Evolutionary conservation across 2,329 filamentous ascomycete species (phyloP), one percentile per base, ranked within the genome.

Genomic region (Gyromitra esculenta): DNA sequence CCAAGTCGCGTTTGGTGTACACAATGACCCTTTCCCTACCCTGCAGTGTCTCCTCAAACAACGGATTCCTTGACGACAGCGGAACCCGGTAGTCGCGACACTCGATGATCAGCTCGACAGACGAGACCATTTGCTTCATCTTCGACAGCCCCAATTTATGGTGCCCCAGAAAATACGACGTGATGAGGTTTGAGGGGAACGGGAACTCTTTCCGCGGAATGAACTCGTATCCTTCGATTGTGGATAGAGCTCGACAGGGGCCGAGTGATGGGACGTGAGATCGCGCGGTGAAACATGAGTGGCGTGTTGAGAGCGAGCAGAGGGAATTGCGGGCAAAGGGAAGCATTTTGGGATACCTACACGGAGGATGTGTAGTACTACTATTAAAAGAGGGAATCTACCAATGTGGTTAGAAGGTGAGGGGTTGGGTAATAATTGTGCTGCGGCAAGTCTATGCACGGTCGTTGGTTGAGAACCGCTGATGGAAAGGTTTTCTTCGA

Each of bases 141-240:
- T 92, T 91, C 62, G 88, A 86, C 41, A 97, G 87, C 15, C 92
- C 96, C 8, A 92, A 88, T 77, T 89, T 89, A 86, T 99, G 96
- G 85, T 99, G 96, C 78, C 96, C 96, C 60, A 98, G 88, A 85
- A 93, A 99, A 85, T 98, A 99, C 75, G 95, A 96, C 79, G 93
- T 90, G 50, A 92, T 91, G 77, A 98, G 91, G 67, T 90, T 91
- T 70, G 87, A 85, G 81, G 95, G 91, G 56, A 90, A 86, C 50
- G 91, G 89, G 83, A 96, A 98, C 68, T 85, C 84, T 79, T 86
- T 83, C 80, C 95, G 92, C 35, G 96, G 93, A 54, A 91, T 83
- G 84, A 98, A 97, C 25, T 66, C 48, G 31, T 48, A 18, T 5
- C 72, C 65, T 25, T 75, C 57, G 25, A 57, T 57, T 71, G 66